Evolutionary conservation across 768 basidiomycete species (phyloP).

Genomic region (Ephemerocybe angulata): DNA sequence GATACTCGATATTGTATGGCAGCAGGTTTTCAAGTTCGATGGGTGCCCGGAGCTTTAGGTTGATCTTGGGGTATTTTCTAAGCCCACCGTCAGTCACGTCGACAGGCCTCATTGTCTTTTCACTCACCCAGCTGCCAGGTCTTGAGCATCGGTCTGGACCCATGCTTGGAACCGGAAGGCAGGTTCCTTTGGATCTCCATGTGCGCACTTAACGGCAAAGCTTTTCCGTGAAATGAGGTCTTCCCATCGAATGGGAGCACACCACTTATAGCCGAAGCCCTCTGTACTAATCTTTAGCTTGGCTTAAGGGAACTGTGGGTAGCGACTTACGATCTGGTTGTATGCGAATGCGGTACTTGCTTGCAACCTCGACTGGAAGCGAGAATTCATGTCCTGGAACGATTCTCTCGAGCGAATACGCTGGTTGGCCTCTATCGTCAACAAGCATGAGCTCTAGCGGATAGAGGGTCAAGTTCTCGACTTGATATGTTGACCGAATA

Average conservation of each 20-base stretch:
- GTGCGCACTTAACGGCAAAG: conserved; percentile 82
- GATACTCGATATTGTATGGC: conserved; percentile 91
- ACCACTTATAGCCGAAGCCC: conserved; percentile 97
- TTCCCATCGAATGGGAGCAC: conserved; percentile 81
- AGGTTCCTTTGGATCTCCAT: conserved; percentile 74
- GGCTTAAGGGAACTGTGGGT: neutral
- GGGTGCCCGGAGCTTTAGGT: conserved; percentile 84
- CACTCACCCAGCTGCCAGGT: conserved; percentile 52
- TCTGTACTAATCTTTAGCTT: conserved; percentile 42
- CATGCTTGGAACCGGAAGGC: conserved; percentile 94
- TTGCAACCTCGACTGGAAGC: conserved; percentile 87
- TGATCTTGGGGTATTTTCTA: conserved; percentile 84
- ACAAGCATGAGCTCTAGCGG: conserved; percentile 90
- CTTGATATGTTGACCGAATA: conserved; percentile 85
- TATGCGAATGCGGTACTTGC: conserved; percentile 73
- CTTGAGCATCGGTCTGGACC: conserved; percentile 64
- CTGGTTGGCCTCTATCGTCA: conserved; percentile 78
- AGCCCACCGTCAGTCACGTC: neutral
- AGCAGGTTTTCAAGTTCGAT: conserved; percentile 94
- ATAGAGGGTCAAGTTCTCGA: conserved; percentile 88
- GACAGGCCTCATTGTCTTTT: neutral
- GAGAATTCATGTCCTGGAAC: conserved; percentile 87
- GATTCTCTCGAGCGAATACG: conserved; percentile 80
- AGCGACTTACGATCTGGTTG: conserved; percentile 83
- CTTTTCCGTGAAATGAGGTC: conserved; percentile 68